Base-by-base conservation (phyloP, 805 yeast species). In the Kockiozyma suomiensis region DNA sequence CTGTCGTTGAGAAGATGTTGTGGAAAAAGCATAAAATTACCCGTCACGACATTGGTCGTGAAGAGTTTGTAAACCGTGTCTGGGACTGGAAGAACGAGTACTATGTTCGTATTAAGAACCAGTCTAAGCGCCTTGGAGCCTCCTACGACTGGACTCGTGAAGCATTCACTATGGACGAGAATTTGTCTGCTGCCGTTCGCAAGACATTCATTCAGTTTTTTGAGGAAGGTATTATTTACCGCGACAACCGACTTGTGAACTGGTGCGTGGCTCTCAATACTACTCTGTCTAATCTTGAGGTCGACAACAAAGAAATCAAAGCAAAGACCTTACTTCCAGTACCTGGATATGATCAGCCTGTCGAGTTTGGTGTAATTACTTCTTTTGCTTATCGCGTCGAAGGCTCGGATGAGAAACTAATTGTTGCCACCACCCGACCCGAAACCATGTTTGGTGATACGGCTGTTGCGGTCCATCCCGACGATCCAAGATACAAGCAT, bases 11-110 rank as follows among this genome's bases (percentile, higher is more conserved):
- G 78, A 94, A 94, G 77, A 92, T 87, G 79, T 75, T 94, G 41
- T 90, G 96, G 96, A 88, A 90, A 56, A 83, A 84, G 67, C 90
- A 90, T 71, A 82, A 86, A 77, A 82, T 87, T 73, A 91, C 98
- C 54, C 88, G 98, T 78, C 97, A 94, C 75, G 98, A 94, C 72
- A 84, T 83, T 64, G 97, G 97, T 64, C 89, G 99, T 78, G 97
- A 93, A 73, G 86, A 83, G 65, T 94, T 94, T 69, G 78, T 89
- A 58, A 86, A 81, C 40, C 86, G 87, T 73, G 97, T 94, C 32
- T 94, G 98, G 98, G 96, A 90, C 69, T 94, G 99, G 99, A 94
- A 94, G 75, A 96, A 91, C 65, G 91, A 87, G 62, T 94, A 94
- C 78, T 97, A 94, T 69, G 75, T 75, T 58, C 87, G 88, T 70